Conservation (phyloP, 352 stramenopile genomes). For the Phytophthora crassamura region DNA sequence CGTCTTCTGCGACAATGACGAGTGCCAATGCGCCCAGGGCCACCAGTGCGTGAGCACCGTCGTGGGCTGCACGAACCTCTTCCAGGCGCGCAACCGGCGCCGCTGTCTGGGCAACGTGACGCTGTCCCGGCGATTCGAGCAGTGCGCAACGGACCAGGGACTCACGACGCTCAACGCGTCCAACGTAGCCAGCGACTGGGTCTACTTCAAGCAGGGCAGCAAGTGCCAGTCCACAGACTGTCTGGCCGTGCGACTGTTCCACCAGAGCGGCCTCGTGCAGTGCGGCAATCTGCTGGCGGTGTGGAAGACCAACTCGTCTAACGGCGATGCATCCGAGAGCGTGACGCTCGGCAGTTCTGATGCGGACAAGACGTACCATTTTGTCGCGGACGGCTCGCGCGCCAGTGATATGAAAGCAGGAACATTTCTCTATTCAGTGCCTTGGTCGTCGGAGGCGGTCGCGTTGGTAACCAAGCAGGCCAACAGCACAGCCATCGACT, state of each 20-base stretch:
- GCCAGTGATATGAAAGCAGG: slow-evolving; percentile 64
- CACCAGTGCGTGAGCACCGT: slow-evolving; percentile 69
- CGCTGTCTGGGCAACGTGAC: slow-evolving; percentile 67
- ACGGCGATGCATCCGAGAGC: slow-evolving; percentile 15
- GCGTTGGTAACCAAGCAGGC: slow-evolving; percentile 36
- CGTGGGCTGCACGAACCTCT: slow-evolving; percentile 74
- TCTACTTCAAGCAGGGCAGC: slow-evolving; percentile 67
- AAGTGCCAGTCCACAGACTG: slow-evolving; percentile 73
- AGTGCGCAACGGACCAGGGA: slow-evolving; percentile 52
- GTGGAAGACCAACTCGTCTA: slow-evolving; percentile 64
- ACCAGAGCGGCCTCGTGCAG: slow-evolving; percentile 66
- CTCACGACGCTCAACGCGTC: slow-evolving; percentile 56
- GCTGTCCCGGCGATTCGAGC: slow-evolving; percentile 56
- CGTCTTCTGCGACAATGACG: slow-evolving; percentile 74
- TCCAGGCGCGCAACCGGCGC: slow-evolving; percentile 69
- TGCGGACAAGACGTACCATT: slow-evolving; percentile 56
- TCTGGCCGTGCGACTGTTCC: slow-evolving; percentile 59
- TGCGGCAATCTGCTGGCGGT: slow-evolving; percentile 71
- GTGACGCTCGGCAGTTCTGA: slow-evolving; percentile 14
- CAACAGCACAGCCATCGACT: slow-evolving; percentile 49
- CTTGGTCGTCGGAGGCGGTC: slow-evolving; percentile 28
- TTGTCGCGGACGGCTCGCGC: slow-evolving; percentile 79
- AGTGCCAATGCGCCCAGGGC: slow-evolving; percentile 59
- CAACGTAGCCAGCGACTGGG: slow-evolving; percentile 70
- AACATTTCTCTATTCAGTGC: slow-evolving; percentile 69